Conservation (phyloP, 495 filamentous ascomycete species). For the Penicillium antarcticum region DNA sequence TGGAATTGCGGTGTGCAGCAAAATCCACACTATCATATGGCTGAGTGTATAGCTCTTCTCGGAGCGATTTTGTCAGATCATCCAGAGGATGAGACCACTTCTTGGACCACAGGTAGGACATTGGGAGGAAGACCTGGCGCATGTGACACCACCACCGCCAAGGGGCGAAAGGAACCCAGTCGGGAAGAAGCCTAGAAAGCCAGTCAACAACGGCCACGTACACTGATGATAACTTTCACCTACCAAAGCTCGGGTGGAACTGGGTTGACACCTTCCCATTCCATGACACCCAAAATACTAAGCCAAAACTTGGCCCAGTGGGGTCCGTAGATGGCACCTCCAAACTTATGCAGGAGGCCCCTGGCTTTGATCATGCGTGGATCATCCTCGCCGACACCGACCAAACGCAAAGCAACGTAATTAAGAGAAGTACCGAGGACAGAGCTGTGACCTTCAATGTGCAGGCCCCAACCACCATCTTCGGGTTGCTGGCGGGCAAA, state of each 20-base stretch:
- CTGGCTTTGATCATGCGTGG: conserved; percentile 84
- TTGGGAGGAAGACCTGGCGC: conserved; percentile 86
- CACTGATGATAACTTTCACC: conserved; percentile 1
- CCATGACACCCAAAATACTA: conserved; percentile 72
- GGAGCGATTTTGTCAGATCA: conserved; percentile 65
- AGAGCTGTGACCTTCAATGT: conserved; percentile 91
- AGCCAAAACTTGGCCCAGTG: conserved; percentile 98
- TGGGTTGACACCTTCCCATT: conserved; percentile 93
- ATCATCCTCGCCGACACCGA: conserved; percentile 89
- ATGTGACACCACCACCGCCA: conserved; percentile 99
- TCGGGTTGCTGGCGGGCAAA: conserved; percentile 81
- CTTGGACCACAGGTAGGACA: conserved; percentile 86
- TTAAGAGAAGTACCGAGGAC: conserved; percentile 90
- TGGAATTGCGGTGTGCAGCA: conserved; percentile 73
- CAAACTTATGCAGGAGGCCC: conserved; percentile 75
- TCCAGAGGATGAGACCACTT: conserved; percentile 69
- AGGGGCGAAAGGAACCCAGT: conserved; percentile 91
- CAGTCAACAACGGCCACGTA: conserved; percentile 1
- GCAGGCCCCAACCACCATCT: conserved; percentile 95
- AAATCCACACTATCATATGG: conserved; percentile 78
- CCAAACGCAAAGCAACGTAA: conserved; percentile 76
- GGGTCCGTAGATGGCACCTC: conserved; percentile 78
- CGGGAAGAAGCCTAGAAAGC: conserved; percentile 66
- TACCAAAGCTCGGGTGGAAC: conserved; percentile 89
- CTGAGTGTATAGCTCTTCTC: conserved; percentile 81